Evolutionary conservation across 2,329 filamentous ascomycete species (phyloP).

Genomic region (Hymenoscyphus fructigenus): DNA sequence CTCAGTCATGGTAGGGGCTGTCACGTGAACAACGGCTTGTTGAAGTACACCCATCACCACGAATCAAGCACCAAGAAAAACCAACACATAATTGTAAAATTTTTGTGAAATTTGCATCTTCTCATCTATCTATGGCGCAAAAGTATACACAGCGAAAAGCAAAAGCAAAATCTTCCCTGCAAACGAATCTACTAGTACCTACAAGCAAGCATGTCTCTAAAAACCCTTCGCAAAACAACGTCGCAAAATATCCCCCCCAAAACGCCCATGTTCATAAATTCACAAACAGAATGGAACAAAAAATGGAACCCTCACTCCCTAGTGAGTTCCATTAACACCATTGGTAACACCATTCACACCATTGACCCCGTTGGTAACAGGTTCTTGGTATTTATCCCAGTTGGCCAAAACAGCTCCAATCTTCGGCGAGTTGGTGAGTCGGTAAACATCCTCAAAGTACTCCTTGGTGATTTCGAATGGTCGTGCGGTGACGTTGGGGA

Average conservation of each 20-base stretch:
- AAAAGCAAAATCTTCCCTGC: too few species aligned
- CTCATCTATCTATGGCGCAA: too few species aligned
- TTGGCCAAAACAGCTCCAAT: conserved; percentile 38
- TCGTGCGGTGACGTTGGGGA: conserved; percentile 95
- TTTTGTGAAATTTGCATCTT: too few species aligned
- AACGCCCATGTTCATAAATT: not conserved
- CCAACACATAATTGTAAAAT: too few species aligned
- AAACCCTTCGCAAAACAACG: not conserved
- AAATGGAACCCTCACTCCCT: not conserved
- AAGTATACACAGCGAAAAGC: too few species aligned
- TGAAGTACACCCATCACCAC: too few species aligned
- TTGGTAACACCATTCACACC: conserved; percentile 15
- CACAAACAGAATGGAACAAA: not conserved
- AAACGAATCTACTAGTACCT: too few species aligned
- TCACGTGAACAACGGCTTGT: too few species aligned
- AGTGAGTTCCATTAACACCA: not conserved
- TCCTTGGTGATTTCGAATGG: conserved; percentile 96
- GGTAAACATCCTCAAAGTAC: conserved; percentile 99
- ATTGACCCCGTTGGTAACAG: conserved; percentile 31
- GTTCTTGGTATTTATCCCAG: conserved; percentile 39
- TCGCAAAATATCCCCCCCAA: not conserved
- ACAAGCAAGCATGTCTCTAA: not conserved
- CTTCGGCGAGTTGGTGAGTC: conserved; percentile 68
- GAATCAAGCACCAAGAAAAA: too few species aligned
- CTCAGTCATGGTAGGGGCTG: too few species aligned